Evolutionary conservation across 306 rosid species (phyloP), one percentile per base, ranked within the genome.

Genomic region (Vachellia collinsii): DNA sequence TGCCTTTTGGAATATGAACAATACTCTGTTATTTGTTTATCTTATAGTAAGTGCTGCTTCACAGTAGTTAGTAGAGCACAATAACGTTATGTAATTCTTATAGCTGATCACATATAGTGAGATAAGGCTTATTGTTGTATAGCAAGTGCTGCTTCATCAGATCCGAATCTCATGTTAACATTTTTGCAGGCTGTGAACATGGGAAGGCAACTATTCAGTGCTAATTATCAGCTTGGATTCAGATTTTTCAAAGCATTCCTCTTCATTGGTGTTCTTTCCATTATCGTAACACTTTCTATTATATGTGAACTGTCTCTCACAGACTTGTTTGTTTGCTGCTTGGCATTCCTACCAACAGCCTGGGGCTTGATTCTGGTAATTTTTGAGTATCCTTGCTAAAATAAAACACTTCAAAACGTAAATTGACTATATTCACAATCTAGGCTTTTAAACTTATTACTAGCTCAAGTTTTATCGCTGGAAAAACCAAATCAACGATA

Each of bases 281-380:
- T 89, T 71, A 93, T 88, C 20, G 54, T 88, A 14, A 83, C 88
- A 68, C 97, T 94, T n/a, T 91, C 95, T 36, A 4, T 65, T 39
- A 75, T 93, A 75, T 93, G 97, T 59, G 68, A 93, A 20, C 88
- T 94, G 22, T 93, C 99, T 72, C 76, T 84, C 65, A 90, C 48
- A 86, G 99, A 94, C 91, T 76, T 94, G 44, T 77, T 93, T 11
- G 88, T 93, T 54, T 94, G 97, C 89, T 89, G 91, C 82, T 90
- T 94, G 3, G 99, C 97, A 70, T 94, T 94, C 88, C 61, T 94
- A 71, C 99, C 99, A 22, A 94, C 99, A 6, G 99, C 97, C 22
- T 94, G 99, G 99, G 99, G 97, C 73, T 77, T 94, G 87, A 88
- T 93, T 69, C 50, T 83, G 97, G 98, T 94, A 88, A 82, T 85